A percentile compares a stretch with the other conserved stretches of the same genome.
Evolutionary conservation across 805 yeast genomes (phyloP).

Genomic region (Starmerella cellae): DNA sequence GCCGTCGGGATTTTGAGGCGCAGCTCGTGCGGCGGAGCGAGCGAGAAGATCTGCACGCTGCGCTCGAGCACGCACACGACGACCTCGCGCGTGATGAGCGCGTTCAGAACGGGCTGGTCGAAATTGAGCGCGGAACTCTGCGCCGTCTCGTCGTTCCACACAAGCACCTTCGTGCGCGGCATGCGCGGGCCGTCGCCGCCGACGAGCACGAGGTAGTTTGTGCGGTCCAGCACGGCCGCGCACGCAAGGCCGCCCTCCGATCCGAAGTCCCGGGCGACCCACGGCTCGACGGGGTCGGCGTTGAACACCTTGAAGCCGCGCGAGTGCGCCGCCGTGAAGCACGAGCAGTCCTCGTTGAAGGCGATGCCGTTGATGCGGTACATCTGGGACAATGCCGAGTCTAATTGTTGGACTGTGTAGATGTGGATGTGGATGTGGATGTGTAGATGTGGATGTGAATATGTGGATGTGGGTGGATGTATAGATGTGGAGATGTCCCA

Average conservation of each 20-base stretch:
- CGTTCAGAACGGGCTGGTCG: conserved; percentile 59
- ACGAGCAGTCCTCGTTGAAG: conserved; percentile 82
- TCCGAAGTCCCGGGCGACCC: conserved; percentile 43
- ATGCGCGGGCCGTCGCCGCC: conserved; percentile 67
- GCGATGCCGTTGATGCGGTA: conserved; percentile 29
- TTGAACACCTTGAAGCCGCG: conserved; percentile 72
- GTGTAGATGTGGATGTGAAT: no score
- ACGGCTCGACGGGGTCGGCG: conserved; percentile 70
- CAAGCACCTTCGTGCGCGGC: conserved; percentile 66
- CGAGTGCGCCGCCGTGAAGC: conserved; percentile 62
- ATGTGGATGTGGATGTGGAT: no score
- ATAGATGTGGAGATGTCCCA: no score
- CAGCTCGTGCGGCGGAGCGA: conserved; percentile 63
- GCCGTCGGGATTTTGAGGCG: conserved; percentile 53
- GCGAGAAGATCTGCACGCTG: conserved; percentile 62
- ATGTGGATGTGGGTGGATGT: no score
- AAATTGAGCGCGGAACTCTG: conserved; percentile 65
- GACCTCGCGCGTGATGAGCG: conserved; percentile 58
- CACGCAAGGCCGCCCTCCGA: conserved; percentile 53
- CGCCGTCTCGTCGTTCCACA: conserved; percentile 85
- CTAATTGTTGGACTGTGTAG: no score
- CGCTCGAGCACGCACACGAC: conserved; percentile 59
- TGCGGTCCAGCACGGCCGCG: conserved; percentile 72
- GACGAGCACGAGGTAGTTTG: conserved; percentile 77
- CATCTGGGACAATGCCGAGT: no score